Evolutionary conservation across 495 filamentous ascomycete species (phyloP).

Genomic region (Aspergillus asperescens): DNA sequence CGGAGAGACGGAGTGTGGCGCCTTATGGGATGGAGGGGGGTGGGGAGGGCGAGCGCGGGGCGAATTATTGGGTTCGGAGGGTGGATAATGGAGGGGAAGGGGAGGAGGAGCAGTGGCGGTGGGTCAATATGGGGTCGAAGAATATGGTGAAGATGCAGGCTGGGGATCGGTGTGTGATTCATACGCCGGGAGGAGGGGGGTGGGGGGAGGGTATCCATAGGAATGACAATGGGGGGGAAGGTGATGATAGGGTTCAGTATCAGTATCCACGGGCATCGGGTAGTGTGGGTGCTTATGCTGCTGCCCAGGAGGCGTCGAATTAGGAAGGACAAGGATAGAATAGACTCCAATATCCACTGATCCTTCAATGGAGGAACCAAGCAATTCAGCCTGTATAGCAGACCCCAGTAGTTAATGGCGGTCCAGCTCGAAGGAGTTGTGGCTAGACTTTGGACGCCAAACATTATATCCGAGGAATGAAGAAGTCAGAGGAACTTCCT

Average conservation of each 20-base stretch:
- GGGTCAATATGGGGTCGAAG: conserved; percentile 9
- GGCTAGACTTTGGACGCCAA: no score
- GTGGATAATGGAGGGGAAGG: background rate
- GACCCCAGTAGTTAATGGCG: no score
- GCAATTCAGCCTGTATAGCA: no score
- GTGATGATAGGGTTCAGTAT: background rate
- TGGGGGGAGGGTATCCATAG: background rate
- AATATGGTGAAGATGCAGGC: conserved; percentile 5
- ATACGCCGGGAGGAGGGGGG: conserved; percentile 14
- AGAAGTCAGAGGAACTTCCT: no score
- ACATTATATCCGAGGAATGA: no score
- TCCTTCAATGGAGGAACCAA: no score
- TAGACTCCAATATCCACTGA: no score
- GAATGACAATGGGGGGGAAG: background rate
- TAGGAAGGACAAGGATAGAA: no score
- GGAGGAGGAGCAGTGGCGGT: conserved; percentile 1
- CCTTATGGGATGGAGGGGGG: conserved; percentile 56
- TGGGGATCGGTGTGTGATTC: conserved; percentile 12
- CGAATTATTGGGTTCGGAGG: conserved; percentile 14
- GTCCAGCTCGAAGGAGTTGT: no score
- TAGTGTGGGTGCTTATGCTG: background rate
- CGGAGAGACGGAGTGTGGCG: conserved; percentile 73
- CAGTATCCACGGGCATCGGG: conserved; percentile 3
- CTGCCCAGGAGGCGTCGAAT: background rate
- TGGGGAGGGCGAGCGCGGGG: conserved; percentile 8